Evolutionary conservation across 257 asterid species (phyloP).

Genomic region (Scutellaria minor): DNA sequence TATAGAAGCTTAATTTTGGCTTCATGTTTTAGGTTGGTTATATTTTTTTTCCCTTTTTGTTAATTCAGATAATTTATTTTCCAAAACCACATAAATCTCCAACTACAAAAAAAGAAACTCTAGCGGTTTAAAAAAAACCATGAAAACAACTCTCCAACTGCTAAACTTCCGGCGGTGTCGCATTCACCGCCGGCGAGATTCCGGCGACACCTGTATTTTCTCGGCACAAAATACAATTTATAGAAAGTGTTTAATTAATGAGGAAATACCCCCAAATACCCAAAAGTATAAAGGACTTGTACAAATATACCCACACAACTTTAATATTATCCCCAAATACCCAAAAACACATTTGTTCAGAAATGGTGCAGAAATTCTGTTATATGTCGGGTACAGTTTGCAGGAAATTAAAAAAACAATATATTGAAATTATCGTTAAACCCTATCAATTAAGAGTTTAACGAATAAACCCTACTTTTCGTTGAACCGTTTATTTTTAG

Average conservation of each 20-base stretch:
- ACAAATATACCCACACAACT: too few species aligned
- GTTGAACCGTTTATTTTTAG: too few species aligned
- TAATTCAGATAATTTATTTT: neutral
- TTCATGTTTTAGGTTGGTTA: constrained; percentile 43
- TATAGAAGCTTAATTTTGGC: constrained; percentile 57
- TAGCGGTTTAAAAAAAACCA: neutral
- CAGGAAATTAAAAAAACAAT: too few species aligned
- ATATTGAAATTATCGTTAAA: too few species aligned
- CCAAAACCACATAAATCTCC: neutral
- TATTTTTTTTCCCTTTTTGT: neutral
- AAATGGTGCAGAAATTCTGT: too few species aligned
- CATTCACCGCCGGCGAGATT: constrained; percentile 28
- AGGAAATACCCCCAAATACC: too few species aligned
- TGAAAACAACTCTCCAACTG: constrained; percentile 34
- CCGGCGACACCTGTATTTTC: constrained; percentile 22
- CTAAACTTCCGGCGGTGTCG: constrained; percentile 22
- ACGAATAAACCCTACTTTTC: too few species aligned
- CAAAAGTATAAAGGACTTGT: too few species aligned
- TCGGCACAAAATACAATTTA: neutral
- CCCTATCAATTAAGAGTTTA: too few species aligned
- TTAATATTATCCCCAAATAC: too few species aligned
- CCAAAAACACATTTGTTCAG: too few species aligned
- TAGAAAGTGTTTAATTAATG: neutral
- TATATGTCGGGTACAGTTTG: too few species aligned
- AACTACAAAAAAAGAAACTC: neutral